A percentile compares a stretch with the other conserved stretches of the same genome.
Evolutionary conservation across 345 rosid genomes (phyloP).

Genomic region (Punica granatum): DNA sequence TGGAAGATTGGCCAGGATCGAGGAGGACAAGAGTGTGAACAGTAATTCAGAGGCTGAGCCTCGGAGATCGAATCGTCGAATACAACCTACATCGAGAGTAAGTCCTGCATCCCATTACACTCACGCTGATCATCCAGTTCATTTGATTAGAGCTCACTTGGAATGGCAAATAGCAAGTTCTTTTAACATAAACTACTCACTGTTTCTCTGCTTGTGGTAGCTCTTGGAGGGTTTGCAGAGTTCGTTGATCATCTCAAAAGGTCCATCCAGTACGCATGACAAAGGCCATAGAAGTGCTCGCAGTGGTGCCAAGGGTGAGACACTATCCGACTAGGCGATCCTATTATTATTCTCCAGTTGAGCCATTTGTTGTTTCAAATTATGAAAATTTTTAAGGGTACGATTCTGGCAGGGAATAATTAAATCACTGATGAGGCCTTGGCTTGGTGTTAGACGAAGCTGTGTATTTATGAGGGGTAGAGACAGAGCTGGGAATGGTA

Average conservation of each 20-base stretch:
- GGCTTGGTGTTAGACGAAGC: neutral
- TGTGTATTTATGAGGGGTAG: neutral
- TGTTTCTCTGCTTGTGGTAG: constrained; percentile 25
- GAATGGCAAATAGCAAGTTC: neutral
- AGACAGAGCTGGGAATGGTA: neutral
- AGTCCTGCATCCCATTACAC: neutral
- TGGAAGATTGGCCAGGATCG: constrained; percentile 25
- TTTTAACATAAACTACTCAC: neutral
- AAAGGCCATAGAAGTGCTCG: constrained; percentile 49
- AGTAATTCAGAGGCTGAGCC: constrained; percentile 51
- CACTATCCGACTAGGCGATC: neutral
- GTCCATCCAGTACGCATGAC: constrained; percentile 66
- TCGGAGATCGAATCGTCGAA: constrained; percentile 87
- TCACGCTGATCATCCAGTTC: too few relatives aligned
- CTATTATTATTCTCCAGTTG: too few relatives aligned
- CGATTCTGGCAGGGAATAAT: constrained; percentile 4
- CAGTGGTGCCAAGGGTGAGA: constrained; percentile 31
- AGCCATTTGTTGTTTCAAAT: neutral
- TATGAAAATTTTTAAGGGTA: neutral
- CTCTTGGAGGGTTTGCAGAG: constrained; percentile 92
- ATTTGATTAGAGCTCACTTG: neutral
- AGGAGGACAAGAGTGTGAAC: constrained; percentile 39
- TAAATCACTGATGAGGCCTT: constrained; percentile 1
- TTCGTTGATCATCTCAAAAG: constrained; percentile 71
- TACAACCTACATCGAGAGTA: constrained; percentile 96